phyloP scores from a whole-genome alignment of 495 filamentous ascomycete species.

The Penicillium coprophilum region DNA sequence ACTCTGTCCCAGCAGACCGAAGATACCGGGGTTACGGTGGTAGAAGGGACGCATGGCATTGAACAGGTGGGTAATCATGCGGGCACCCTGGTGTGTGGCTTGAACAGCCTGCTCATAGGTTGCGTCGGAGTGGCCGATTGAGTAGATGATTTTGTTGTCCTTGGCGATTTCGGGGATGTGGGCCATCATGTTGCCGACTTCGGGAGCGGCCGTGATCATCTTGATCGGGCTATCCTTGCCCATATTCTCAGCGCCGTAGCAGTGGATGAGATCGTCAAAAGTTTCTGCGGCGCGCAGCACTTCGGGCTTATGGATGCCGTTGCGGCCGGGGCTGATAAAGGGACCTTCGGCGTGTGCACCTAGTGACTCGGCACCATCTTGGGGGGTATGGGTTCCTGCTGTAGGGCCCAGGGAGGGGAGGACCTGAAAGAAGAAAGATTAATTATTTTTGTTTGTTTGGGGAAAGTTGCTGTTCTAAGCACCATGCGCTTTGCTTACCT shows the following conservation, averaged over 20 bases:
- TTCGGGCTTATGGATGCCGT: constrained; percentile 68
- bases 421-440: constrained; percentile 42
- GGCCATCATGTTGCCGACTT: constrained; percentile 61
- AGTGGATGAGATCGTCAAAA: constrained; percentile 58
- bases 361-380: constrained; percentile 73
- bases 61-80: constrained; percentile 86
- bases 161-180: constrained; percentile 60
- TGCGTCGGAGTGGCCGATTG: constrained; percentile 79
- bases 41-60: constrained; percentile 86
- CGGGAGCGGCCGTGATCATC: constrained; percentile 80
- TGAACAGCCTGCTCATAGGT: constrained; percentile 70
- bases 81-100: constrained; percentile 68
- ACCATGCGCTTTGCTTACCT: constrained; percentile 31
- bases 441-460: constrained; percentile 3
- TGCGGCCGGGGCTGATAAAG: constrained; percentile 69
- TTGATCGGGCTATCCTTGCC: constrained; percentile 49
- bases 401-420: constrained; percentile 73
- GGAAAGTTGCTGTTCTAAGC: background rate
- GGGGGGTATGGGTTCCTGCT: constrained; percentile 39
- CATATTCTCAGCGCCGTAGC: constrained; percentile 69
- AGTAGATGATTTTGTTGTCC: constrained; percentile 61
- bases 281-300: constrained; percentile 56
- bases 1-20: constrained; percentile 64
- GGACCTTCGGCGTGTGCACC: constrained; percentile 86
- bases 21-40: constrained; percentile 81